Evolutionary conservation across 176 grass and related monocot genomes (phyloP), one percentile per base, ranked within the genome.

Genomic region (Neostapfia colusana): DNA sequence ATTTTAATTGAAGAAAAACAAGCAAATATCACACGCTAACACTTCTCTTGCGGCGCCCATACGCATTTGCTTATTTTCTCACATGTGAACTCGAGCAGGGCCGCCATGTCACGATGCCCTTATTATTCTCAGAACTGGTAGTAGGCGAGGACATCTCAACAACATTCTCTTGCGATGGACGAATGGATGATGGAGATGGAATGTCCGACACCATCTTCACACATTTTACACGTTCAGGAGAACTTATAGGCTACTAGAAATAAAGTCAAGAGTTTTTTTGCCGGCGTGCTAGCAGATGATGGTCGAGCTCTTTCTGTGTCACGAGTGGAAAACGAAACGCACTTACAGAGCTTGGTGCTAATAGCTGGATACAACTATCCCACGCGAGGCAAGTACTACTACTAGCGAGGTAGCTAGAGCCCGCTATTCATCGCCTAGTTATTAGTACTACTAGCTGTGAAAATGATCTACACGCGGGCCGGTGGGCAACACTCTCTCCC

Each of bases 201-300:
- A n/a, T 34, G 4, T 44, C 36, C 16, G 40, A 3, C 77, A 45
- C 31, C 59, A 34, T 11, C 39, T 45, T 16, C 56, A 15, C 21
- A 58, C 57, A 57, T 82, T 76, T 82, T 39, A 4, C 65, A 87
- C 85, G 27, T 82, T 67, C 61, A 14, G 51, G 45, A 48, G 13
- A 48, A 48, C 0, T 48, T 48, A 16, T 16, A 48, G 11, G 45
- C 45, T 16, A 31, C 31, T 31, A 31, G 31, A 5, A n/a, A n/a
- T n/a, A n/a, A 31, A 31, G 31, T 31, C 31, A 3, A 31, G 31
- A 31, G 31, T 31, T 31, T 13, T 45, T 48, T 48, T 48, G 45
- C 16, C 70, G 24, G 11, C 18, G 36, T 36, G 70, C 37, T 8
- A 25, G 31, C 31, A 31, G 3, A 31, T 31, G 16, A 50, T 63